These are phyloP conservation scores for Eucalyptus leucophloia DNA, from an alignment of 345 rosid genomes.

Conservation along the genomic window DNA sequence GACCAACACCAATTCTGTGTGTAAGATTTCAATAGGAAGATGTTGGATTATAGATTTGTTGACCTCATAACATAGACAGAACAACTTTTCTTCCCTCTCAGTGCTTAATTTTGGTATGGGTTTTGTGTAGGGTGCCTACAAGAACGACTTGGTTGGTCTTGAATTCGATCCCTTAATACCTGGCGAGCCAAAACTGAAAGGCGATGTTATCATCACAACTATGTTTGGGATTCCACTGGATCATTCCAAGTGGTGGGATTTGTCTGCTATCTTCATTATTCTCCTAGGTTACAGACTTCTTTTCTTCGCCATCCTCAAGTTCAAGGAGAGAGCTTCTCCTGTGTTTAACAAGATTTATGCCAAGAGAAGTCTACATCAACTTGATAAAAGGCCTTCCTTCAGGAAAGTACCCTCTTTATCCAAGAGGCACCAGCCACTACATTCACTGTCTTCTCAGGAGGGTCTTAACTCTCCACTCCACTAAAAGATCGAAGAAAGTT, in stretches of 20 bases:
- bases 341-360: constrained; percentile 26
- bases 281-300: constrained; percentile 1
- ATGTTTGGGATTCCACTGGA: constrained; percentile 10
- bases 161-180: constrained; percentile 21
- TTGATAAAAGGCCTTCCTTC: constrained; percentile 57
- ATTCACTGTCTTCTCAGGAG: constrained; percentile 59
- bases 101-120: neutral
- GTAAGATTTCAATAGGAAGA: neutral
- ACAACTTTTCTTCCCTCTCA: neutral
- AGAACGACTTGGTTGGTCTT: constrained; percentile 31
- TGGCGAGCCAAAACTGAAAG: constrained; percentile 19
- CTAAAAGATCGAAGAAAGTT: neutral
- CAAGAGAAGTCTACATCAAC: constrained; percentile 36
- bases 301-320: constrained; percentile 9
- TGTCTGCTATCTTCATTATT: constrained; percentile 9
- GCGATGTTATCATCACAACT: constrained; percentile 10
- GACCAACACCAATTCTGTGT: neutral
- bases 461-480: constrained; percentile 40
- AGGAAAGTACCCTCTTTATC: constrained; percentile 27
- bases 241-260: constrained; percentile 26
- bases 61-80: neutral
- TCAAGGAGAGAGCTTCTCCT: constrained; percentile 17
- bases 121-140: constrained; percentile 28
- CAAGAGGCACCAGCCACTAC: constrained; percentile 31
- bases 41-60: neutral